Conservation (phyloP, 2,329 filamentous ascomycete species). For the Arthrobotrys iridis region DNA sequence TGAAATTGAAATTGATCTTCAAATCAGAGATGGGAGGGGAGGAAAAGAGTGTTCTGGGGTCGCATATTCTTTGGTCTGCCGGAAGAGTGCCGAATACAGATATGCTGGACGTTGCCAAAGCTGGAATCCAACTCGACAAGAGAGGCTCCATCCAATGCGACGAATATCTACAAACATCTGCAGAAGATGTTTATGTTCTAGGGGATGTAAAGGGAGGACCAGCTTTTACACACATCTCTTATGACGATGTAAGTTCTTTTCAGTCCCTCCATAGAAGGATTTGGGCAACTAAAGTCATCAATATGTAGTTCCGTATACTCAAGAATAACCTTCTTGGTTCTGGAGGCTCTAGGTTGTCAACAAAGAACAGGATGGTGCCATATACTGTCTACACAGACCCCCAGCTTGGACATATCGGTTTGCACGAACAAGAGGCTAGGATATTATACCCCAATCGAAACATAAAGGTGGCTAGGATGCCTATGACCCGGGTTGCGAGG, state of each 20-base stretch:
- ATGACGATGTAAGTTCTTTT: conserved; percentile 64
- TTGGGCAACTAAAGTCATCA: background rate
- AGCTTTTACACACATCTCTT: conserved; percentile 69
- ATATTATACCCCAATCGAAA: conserved; percentile 58
- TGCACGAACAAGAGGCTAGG: conserved; percentile 63
- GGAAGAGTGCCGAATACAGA: conserved; percentile 67
- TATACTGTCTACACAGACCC: conserved; percentile 68
- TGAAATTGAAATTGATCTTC: conserved; percentile 27
- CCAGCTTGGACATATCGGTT: conserved; percentile 67
- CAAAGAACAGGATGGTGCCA: conserved; percentile 62
- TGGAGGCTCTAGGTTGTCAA: conserved; percentile 56
- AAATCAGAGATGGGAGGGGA: conserved; percentile 26
- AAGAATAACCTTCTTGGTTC: conserved; percentile 63
- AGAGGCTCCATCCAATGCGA: conserved; percentile 65
- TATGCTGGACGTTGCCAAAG: conserved; percentile 62
- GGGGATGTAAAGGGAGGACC: conserved; percentile 68
- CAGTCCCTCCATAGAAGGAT: background rate
- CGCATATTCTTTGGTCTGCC: conserved; percentile 66
- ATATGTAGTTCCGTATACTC: conserved; percentile 64
- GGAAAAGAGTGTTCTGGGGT: conserved; percentile 60
- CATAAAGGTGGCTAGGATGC: conserved; percentile 65
- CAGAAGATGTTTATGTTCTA: conserved; percentile 64
- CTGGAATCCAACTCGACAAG: conserved; percentile 62
- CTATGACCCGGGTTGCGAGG: conserved; percentile 66
- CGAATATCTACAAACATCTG: conserved; percentile 64